Conservation (phyloP, 1,139 yeast genomes). For the Suhomyces ambrosiae region DNA sequence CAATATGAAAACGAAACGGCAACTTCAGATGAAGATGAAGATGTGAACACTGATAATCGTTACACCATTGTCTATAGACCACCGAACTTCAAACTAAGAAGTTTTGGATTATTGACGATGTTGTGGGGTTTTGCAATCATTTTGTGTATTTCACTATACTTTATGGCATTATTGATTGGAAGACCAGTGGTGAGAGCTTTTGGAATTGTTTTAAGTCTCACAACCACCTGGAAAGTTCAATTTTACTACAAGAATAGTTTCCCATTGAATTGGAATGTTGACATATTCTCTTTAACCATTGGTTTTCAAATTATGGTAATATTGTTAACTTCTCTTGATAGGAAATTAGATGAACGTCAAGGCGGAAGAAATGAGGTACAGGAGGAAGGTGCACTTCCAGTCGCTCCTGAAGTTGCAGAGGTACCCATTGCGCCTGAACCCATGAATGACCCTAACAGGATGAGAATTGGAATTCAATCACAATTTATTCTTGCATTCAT, state of each 20-base stretch:
- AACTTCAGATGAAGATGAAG: slow-evolving; percentile 51
- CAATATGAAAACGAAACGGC: slow-evolving; percentile 12
- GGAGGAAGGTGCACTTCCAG: neutral
- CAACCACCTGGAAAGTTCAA: neutral
- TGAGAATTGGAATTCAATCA: neutral
- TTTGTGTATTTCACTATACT: slow-evolving; percentile 38
- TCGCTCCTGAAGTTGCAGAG: neutral
- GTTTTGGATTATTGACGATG: slow-evolving; percentile 55
- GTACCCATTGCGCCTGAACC: neutral
- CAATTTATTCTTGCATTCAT: slow-evolving; percentile 2
- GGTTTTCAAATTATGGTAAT: slow-evolving; percentile 25
- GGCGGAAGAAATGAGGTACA: slow-evolving; percentile 3
- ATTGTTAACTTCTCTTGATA: slow-evolving; percentile 20
- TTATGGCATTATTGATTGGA: slow-evolving; percentile 43
- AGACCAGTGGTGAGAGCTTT: slow-evolving; percentile 33
- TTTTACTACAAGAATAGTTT: slow-evolving; percentile 7
- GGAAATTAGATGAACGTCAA: slow-evolving; percentile 7
- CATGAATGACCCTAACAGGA: slow-evolving; percentile 1
- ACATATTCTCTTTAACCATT: slow-evolving; percentile 15
- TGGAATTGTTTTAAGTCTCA: slow-evolving; percentile 4
- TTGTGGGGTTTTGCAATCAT: slow-evolving; percentile 74
- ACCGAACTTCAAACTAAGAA: slow-evolving; percentile 66
- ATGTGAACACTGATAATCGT: slow-evolving; percentile 49
- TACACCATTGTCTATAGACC: slow-evolving; percentile 87
- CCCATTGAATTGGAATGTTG: slow-evolving; percentile 13